Evolutionary conservation across 192 early-diverging fungal genomes (phyloP).

Genomic region (Irineochytrium annulatum): DNA sequence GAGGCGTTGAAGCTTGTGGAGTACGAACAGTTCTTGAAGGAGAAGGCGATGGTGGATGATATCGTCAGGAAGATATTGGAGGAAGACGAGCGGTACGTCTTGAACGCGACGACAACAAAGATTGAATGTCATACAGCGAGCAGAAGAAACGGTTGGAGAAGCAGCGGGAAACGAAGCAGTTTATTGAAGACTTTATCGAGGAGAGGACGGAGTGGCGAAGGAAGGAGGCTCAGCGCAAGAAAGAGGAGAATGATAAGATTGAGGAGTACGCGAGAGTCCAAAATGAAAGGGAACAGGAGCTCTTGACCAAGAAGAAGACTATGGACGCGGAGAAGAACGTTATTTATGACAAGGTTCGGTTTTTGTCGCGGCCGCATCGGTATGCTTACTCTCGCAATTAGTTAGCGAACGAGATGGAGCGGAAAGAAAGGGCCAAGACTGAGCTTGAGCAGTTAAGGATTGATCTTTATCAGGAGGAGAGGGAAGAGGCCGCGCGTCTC

Average conservation of each 20-base stretch:
- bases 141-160: conserved; percentile 41
- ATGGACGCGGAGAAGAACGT: conserved; percentile 37
- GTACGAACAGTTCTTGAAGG: conserved; percentile 53
- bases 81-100: conserved; percentile 47
- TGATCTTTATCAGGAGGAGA: conserved; percentile 54
- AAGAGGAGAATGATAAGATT: conserved; percentile 47
- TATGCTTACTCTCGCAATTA: conserved; percentile 10
- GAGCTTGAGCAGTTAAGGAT: conserved; percentile 55
- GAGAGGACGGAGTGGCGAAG: conserved; percentile 45
- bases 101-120: not conserved
- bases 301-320: conserved; percentile 31
- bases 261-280: conserved; percentile 46
- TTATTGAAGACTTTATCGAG: conserved; percentile 46
- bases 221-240: conserved; percentile 32
- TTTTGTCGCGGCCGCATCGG: not conserved
- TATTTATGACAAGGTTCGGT: conserved; percentile 48
- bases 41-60: conserved; percentile 59
- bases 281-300: conserved; percentile 35
- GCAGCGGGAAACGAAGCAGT: conserved; percentile 53
- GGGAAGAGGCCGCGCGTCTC: conserved; percentile 41
- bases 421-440: conserved; percentile 39
- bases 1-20: conserved; percentile 43
- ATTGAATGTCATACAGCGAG: conserved; percentile 27
- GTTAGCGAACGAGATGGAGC: conserved; percentile 49
- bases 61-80: conserved; percentile 49